Conservation (phyloP, 139 green algal species). For the Auxenochlorella pyrenoidosa region DNA sequence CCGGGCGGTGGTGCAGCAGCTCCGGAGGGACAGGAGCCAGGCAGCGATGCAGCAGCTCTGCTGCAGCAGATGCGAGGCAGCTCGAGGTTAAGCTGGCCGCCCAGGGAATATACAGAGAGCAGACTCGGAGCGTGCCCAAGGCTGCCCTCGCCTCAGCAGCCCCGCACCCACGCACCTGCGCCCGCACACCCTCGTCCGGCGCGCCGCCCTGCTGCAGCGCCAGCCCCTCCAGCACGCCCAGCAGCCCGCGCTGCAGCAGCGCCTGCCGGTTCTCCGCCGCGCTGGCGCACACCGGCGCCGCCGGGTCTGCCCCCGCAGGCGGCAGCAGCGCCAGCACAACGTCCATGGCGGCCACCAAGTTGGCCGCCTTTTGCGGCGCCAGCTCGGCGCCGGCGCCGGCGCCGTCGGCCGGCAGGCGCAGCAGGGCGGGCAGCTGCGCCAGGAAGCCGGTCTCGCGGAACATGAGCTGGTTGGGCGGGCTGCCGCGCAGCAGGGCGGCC, state of each 20-base stretch:
- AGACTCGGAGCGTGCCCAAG: no score
- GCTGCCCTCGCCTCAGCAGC: no score
- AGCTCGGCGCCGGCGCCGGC: background rate
- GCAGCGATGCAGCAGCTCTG: background rate
- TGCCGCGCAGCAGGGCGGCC: conserved; percentile 85
- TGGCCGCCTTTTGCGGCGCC: conserved; percentile 19
- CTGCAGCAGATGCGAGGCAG: no score
- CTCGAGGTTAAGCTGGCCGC: no score
- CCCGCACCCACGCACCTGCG: background rate
- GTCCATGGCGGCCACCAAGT: conserved; percentile 21
- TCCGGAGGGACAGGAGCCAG: background rate
- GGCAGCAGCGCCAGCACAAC: conserved; percentile 29
- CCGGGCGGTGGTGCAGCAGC: no score
- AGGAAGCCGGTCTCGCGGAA: conserved; percentile 62
- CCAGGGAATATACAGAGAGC: no score
- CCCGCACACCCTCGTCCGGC: conserved; percentile 13
- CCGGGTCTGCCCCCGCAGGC: background rate
- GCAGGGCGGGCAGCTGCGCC: background rate
- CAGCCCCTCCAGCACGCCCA: conserved; percentile 17
- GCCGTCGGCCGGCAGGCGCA: background rate
- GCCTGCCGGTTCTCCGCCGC: conserved; percentile 19
- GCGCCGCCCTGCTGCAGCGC: conserved; percentile 10
- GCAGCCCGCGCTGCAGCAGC: conserved; percentile 18
- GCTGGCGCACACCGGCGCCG: background rate
- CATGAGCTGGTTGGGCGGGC: conserved; percentile 84